Evolutionary conservation across 2,329 filamentous ascomycete species (phyloP), one percentile per base, ranked within the genome.

Genomic region (Endothia cerciana): DNA sequence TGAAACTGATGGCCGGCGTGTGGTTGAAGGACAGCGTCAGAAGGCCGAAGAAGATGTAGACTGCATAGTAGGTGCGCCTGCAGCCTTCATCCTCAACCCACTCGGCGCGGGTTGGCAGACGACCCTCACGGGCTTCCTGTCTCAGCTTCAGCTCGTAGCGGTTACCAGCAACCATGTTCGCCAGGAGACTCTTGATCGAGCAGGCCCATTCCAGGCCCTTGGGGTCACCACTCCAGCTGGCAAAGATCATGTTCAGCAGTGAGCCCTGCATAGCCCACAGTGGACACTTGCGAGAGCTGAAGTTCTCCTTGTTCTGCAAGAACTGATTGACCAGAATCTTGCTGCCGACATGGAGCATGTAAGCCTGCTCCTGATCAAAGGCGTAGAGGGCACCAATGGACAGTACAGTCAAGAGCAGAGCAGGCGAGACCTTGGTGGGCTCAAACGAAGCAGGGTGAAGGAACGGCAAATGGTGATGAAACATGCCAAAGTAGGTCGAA

Each of bases 191-290:
- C 86, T 98, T 98, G 80, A 99, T 98, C 1, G 95, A 98, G 78
- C 94, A 98, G 43, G 95, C 94, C 95, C 95, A 99, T 78, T 99
- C 95, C 2, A 99, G 85, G 45, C 95, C 95, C 79, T 97, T 98
- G 43, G 95, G 91, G 74, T 98, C 95, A 73, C 95, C 95, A 77
- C 95, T 98, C 95, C 95, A 99, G 83, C 94, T 98, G 64, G 95
- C 93, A 77, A 99, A 98, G 71, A 97, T 90, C 95, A 98, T 98
- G 83, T 99, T 99, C 66, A 99, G 83, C 63, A 99, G 82, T 3
- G 94, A 97, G 77, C 92, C 93, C 77, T 99, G 95, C 93, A 98
- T 98, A 58, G 94, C 95, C 94, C 95, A 98, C 17, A 99, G 80
- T 4, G 95, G 95, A 74, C 94, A 98, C 78, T 97, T 98, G 72